phyloP scores from a whole-genome alignment of 148 eudicot genomes.

The Silene latifolia region DNA sequence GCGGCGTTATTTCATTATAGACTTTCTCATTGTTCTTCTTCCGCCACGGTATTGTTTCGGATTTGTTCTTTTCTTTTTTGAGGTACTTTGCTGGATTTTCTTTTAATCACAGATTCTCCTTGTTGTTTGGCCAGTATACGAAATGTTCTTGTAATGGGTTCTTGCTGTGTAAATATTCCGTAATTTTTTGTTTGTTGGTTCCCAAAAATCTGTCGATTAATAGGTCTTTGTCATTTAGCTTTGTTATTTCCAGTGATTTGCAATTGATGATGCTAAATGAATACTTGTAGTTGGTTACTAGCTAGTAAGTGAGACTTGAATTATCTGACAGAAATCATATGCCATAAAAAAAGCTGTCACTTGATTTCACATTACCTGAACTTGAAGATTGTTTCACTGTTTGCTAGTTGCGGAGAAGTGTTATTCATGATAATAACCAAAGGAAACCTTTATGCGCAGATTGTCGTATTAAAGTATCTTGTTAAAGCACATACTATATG shows the following conservation, averaged over 20 bases:
- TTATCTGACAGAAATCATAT: too few relatives aligned
- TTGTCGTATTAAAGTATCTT: conserved; percentile 61
- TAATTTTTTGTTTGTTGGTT: too few relatives aligned
- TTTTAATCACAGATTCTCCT: not conserved
- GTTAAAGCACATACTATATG: conserved; percentile 51
- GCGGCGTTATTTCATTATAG: too few relatives aligned
- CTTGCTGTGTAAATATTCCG: too few relatives aligned
- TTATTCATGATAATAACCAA: too few relatives aligned
- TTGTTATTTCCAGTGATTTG: not conserved
- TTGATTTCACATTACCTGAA: too few relatives aligned
- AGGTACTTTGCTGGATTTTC: not conserved
- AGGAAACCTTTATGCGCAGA: not conserved
- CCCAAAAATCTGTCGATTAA: not conserved
- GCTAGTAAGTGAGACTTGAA: not conserved
- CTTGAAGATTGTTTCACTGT: not conserved
- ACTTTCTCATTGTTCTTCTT: too few relatives aligned
- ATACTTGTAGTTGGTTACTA: not conserved
- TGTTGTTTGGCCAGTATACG: too few relatives aligned
- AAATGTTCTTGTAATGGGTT: too few relatives aligned
- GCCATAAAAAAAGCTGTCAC: too few relatives aligned
- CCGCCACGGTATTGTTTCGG: too few relatives aligned
- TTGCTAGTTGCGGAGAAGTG: not conserved
- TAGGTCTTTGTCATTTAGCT: not conserved
- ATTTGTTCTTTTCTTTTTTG: conserved; percentile 2
- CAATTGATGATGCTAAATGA: not conserved